Evolutionary conservation across 768 basidiomycete species (phyloP).

Genomic region (Gloeopeniophorella convolvens): DNA sequence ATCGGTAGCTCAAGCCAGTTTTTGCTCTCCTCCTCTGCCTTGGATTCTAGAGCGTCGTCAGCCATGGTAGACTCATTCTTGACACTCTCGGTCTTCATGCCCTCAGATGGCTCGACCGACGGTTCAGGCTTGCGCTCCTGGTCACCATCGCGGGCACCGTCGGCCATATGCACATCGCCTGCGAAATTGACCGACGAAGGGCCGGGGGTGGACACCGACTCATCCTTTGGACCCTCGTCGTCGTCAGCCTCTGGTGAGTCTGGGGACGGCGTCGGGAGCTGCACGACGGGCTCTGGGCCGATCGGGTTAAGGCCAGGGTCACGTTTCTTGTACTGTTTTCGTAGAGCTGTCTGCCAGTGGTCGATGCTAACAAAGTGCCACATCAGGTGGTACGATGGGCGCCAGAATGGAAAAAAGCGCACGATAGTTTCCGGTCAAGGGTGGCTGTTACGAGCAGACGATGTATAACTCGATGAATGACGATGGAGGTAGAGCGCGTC

Average conservation of each 20-base stretch:
- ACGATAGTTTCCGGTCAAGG: slow-evolving; percentile 78
- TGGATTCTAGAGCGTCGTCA: slow-evolving; percentile 8
- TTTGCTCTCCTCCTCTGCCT: slow-evolving; percentile 35
- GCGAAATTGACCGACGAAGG: not conserved
- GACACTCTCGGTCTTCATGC: not conserved
- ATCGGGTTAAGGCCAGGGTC: slow-evolving; percentile 67
- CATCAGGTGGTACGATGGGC: slow-evolving; percentile 18
- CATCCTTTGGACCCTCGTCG: slow-evolving; percentile 20
- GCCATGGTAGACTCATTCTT: slow-evolving; percentile 7
- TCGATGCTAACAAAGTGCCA: slow-evolving; percentile 41
- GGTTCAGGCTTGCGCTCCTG: not conserved
- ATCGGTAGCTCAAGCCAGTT: slow-evolving; percentile 71
- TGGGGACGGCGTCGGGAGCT: slow-evolving; percentile 20
- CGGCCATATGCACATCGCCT: not conserved
- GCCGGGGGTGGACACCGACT: slow-evolving; percentile 7
- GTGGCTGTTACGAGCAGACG: slow-evolving; percentile 67
- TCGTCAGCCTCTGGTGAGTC: slow-evolving; percentile 19
- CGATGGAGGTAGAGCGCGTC: slow-evolving; percentile 46
- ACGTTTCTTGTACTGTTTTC: slow-evolving; percentile 71
- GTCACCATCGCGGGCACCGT: not conserved
- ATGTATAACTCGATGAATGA: slow-evolving; percentile 69
- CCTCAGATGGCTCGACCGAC: not conserved
- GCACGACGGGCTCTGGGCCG: slow-evolving; percentile 46
- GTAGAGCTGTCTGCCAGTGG: slow-evolving; percentile 73
- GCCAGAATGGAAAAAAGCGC: slow-evolving; percentile 27